Evolutionary conservation across 2,329 filamentous ascomycete species (phyloP), one percentile per base, ranked within the genome.

Genomic region (Beauveria varroae): DNA sequence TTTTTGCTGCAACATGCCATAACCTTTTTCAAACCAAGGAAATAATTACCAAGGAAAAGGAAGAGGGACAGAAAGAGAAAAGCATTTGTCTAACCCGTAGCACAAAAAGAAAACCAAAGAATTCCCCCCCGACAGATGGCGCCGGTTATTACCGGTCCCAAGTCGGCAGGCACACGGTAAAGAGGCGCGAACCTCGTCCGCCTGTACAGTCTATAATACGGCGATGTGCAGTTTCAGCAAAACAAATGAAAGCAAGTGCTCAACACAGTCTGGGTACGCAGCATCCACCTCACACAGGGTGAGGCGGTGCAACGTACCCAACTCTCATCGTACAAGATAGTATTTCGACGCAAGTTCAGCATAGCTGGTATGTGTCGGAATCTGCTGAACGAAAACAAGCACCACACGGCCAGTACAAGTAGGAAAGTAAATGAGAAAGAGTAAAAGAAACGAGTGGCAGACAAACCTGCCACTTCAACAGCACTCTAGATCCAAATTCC

Each of bases 121-220:
- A 52, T 53, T 53, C 37, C 26, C 57, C 57, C 14, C 44, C 22
- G 30, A 46, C 44, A 37, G 47, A 59, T 44, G 37, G 69, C 14
- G 64, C 67, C 67, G 67, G 64, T 68, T 67, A 64, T 66, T 71
- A 67, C 67, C 70, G 67, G 63, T 9, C 46, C 46, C 70, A 69
- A 67, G 70, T 67, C 69, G 66, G 68, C 66, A 67, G 65, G 57
- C 57, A 53, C 49, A 60, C 57, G 57, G 57, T 60, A 60, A 60
- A 44, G 65, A 70, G 70, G 70, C 65, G 72, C 67, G 72, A 74
- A 73, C 73, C 73, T 68, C 68, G 65, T 67, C 70, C 68, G 67
- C 70, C 72, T 71, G 65, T 73, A 70, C 69, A 73, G 62, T 70
- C 72, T 75, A 72, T 73, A 74, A 55, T 30, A 61, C 55, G 58